phyloP scores from a whole-genome alignment of 1,284 basidiomycete species.

The Cutaneotrichosporon dermatis region DNA sequence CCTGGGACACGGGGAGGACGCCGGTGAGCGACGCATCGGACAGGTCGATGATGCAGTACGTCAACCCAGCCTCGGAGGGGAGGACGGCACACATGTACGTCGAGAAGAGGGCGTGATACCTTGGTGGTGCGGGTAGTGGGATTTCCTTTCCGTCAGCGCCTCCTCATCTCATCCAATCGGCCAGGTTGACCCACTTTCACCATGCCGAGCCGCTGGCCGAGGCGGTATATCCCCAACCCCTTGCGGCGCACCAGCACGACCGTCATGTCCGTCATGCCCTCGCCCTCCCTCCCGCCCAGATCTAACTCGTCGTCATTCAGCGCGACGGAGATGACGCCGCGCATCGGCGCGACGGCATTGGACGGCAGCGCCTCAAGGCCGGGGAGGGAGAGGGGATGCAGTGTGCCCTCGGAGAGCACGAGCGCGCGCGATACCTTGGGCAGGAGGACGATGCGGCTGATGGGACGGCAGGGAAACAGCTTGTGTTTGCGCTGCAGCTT shows the following conservation, averaged over 20 bases:
- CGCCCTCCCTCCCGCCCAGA: slow-evolving; percentile 53
- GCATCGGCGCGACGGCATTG: slow-evolving; percentile 63
- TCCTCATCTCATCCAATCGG: no score
- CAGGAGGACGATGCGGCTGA: slow-evolving; percentile 71
- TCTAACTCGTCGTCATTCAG: slow-evolving; percentile 69
- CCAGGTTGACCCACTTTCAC: slow-evolving; percentile 54
- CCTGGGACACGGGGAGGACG: slow-evolving; percentile 73
- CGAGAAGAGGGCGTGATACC: slow-evolving; percentile 62
- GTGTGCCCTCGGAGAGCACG: slow-evolving; percentile 58
- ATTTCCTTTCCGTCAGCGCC: slow-evolving; percentile 60
- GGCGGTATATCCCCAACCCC: slow-evolving; percentile 62
- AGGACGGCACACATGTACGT: slow-evolving; percentile 66
- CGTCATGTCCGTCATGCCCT: slow-evolving; percentile 59
- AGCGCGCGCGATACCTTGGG: slow-evolving; percentile 58
- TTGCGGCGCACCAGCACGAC: slow-evolving; percentile 72
- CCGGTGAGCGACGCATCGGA: slow-evolving; percentile 62
- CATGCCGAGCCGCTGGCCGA: slow-evolving; percentile 60
- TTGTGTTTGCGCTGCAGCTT: slow-evolving; percentile 40
- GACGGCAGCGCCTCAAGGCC: slow-evolving; percentile 65
- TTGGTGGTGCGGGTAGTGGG: slow-evolving; percentile 63
- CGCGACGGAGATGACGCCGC: slow-evolving; percentile 70
- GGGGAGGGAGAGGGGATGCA: slow-evolving; percentile 75
- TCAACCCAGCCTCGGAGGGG: slow-evolving; percentile 50
- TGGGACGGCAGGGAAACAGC: slow-evolving; percentile 49
- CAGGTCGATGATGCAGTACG: slow-evolving; percentile 73